Evolutionary conservation across 2,329 filamentous ascomycete species (phyloP), one percentile per base, ranked within the genome.

Genomic region (Penicillium capsulatum): DNA sequence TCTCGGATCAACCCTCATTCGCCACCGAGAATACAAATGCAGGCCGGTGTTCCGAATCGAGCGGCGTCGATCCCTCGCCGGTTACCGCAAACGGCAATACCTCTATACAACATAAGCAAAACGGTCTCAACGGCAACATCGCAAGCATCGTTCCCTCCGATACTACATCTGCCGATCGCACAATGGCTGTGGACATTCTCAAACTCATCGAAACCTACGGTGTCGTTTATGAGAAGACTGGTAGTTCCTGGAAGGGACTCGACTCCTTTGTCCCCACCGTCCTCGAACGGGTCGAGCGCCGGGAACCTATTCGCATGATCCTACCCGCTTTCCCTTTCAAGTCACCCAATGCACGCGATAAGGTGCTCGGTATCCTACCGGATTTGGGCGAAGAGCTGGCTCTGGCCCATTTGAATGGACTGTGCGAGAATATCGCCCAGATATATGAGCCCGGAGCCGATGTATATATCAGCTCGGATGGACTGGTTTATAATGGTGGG

Each of bases 371-470:
- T 2, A 44, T 40, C 1, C 47, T 70, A 3, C 69, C 69, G 0
- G 69, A 72, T 32, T 54, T 66, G n/a, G 69, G 61, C 3, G 69
- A 71, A 39, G 64, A 69, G 27, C 37, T 72, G 17, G 66, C 68
- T 3, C 52, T 72, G 7, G 49, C 53, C 3, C 63, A 65, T 32
- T 47, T 72, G 36, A 65, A 70, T 30, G 57, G 57, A 0, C 49
- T 72, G 16, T 70, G 67, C 30, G 56, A 59, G 13, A 59, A 58
- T 17, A 66, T 72, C n/a, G 51, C 50, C 7, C 55, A 59, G 7
- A 45, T 69, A 2, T 71, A 72, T 40, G 44, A 54, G 8, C 63
- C 60, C 11, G 69, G 67, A 4, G 68, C 67, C 2, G 54, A 66
- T 27, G 53, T 70, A 2, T 57, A 63, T 38, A 69, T 72, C 27